These are phyloP conservation scores for Trichoderma atrobrunneum DNA, from an alignment of 2,329 filamentous ascomycete species.

Conservation along the genomic window DNA sequence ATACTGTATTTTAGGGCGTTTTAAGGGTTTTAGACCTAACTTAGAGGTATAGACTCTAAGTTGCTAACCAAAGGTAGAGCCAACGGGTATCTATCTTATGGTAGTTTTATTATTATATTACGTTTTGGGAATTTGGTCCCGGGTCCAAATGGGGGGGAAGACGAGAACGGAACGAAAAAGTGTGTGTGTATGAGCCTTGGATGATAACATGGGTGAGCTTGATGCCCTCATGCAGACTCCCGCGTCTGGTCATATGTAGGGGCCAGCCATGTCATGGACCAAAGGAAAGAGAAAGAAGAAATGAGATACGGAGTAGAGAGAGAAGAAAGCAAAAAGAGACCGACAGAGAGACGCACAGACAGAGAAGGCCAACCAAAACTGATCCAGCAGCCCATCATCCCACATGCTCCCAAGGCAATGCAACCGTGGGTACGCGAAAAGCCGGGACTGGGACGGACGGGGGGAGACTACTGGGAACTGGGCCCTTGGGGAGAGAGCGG, in stretches of 20 bases:
- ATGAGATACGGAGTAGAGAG: background rate
- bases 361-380: background rate
- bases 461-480: background rate
- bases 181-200: background rate
- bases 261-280: background rate
- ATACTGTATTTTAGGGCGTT: too few species aligned
- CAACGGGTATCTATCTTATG: background rate
- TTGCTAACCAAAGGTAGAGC: too few species aligned
- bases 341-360: background rate
- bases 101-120: background rate
- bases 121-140: background rate
- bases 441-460: background rate
- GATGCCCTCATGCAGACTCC: conserved; percentile 2
- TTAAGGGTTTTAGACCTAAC: too few species aligned
- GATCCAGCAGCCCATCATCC: background rate
- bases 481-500: background rate
- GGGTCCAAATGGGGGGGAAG: background rate
- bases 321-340: background rate
- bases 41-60: too few species aligned
- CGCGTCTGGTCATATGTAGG: background rate
- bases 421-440: background rate
- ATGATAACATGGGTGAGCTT: conserved; percentile 4
- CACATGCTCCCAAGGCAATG: background rate
- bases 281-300: background rate
- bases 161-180: background rate